phyloP scores from a whole-genome alignment of 2,329 filamentous ascomycete species.

The Aspergillus sclerotialis region DNA sequence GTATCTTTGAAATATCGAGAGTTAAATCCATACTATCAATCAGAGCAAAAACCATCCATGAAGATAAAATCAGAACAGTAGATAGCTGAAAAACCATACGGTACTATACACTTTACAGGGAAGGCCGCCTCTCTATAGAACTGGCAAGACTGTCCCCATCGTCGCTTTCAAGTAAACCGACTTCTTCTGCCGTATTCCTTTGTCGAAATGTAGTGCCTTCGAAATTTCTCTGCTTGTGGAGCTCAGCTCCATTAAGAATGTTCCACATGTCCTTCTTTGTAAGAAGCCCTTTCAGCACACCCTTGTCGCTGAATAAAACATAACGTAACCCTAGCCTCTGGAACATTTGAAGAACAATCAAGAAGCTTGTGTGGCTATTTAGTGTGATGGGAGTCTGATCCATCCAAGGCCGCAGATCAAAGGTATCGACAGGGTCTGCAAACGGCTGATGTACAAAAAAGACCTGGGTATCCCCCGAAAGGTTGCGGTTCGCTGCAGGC shows the following conservation, averaged over 20 bases:
- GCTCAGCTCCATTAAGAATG: constrained; percentile 71
- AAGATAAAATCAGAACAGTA: neutral
- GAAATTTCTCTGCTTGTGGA: constrained; percentile 31
- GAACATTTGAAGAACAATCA: constrained; percentile 87
- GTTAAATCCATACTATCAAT: no score
- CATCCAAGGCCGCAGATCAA: constrained; percentile 96
- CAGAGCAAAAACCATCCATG: no score
- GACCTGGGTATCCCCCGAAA: constrained; percentile 66
- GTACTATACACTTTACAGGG: constrained; percentile 21
- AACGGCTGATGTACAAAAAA: constrained; percentile 81
- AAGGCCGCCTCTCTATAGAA: constrained; percentile 24
- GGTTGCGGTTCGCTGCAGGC: constrained; percentile 36
- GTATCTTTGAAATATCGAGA: neutral
- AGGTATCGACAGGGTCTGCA: constrained; percentile 65
- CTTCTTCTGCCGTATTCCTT: constrained; percentile 24
- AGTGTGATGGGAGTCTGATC: constrained; percentile 95
- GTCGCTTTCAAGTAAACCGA: constrained; percentile 30
- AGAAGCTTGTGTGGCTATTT: constrained; percentile 65
- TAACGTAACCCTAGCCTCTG: constrained; percentile 89
- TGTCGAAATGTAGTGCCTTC: constrained; percentile 20
- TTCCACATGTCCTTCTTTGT: constrained; percentile 99
- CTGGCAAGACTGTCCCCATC: constrained; percentile 25
- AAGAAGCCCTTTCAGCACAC: constrained; percentile 72
- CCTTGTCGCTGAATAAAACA: constrained; percentile 77
- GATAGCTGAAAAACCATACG: neutral